Evolutionary conservation across 768 basidiomycete genomes (phyloP).

Genomic region (Russula griseocarnosa): DNA sequence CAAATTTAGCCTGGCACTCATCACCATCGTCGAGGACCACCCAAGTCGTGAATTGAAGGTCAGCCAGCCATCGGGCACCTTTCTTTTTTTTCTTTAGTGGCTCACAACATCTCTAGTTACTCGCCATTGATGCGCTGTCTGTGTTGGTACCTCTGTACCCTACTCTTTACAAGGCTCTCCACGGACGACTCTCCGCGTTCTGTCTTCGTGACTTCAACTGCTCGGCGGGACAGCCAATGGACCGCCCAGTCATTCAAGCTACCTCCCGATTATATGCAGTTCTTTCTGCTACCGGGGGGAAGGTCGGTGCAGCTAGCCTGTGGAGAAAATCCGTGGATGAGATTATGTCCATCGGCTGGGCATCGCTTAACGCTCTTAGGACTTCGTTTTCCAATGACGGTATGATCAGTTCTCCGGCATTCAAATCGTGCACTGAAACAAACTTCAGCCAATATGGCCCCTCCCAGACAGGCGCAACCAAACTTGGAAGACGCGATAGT

Average conservation of each 20-base stretch:
- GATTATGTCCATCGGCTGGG: slow-evolving; percentile 61
- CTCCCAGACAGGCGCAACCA: slow-evolving; percentile 25
- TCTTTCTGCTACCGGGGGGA: slow-evolving; percentile 72
- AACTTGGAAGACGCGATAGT: slow-evolving; percentile 46
- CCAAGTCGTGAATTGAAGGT: slow-evolving; percentile 55
- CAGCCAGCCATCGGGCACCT: slow-evolving; percentile 25
- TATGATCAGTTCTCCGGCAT: slow-evolving; percentile 30
- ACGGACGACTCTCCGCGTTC: slow-evolving; percentile 49
- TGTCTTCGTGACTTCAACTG: slow-evolving; percentile 57
- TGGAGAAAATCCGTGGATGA: slow-evolving; percentile 79
- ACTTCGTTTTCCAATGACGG: slow-evolving; percentile 54
- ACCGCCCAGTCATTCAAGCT: slow-evolving; percentile 40
- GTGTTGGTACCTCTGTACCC: slow-evolving; percentile 64
- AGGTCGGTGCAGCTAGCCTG: slow-evolving; percentile 62
- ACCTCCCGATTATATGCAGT: slow-evolving; percentile 57
- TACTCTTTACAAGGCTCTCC: slow-evolving; percentile 55
- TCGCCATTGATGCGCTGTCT: slow-evolving; percentile 46
- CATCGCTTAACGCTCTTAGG: slow-evolving; percentile 53
- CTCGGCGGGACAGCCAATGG: slow-evolving; percentile 43
- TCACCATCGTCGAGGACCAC: slow-evolving; percentile 52
- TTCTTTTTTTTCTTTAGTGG: neutral
- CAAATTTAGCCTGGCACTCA: slow-evolving; percentile 60
- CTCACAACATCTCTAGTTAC: slow-evolving; percentile 37
- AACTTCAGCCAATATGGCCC: slow-evolving; percentile 23
- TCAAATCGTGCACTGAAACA: slow-evolving; percentile 4